These are phyloP conservation scores for Tephrocybe sp. DNA, from an alignment of 768 basidiomycete genomes.

Conservation along the genomic window DNA sequence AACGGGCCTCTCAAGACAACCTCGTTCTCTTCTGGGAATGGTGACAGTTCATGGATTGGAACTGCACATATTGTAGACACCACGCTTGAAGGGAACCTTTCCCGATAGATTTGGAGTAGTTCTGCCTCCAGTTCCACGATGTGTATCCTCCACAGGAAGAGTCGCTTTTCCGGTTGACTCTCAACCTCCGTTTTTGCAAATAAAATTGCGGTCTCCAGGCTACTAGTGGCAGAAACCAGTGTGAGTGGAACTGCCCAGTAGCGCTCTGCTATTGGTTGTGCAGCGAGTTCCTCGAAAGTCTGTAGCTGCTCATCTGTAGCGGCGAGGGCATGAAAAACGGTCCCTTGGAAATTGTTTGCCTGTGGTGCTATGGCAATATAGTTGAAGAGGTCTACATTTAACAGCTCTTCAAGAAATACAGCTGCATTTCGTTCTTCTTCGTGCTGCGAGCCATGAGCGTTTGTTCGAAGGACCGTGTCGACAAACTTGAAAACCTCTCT, in stretches of 20 bases:
- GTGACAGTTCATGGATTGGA: constrained; percentile 17
- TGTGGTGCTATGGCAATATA: constrained; percentile 10
- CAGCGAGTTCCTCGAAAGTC: constrained; percentile 15
- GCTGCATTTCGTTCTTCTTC: constrained; percentile 13
- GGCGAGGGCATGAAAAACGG: constrained; percentile 17
- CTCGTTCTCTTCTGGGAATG: constrained; percentile 19
- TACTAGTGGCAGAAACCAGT: constrained; percentile 18
- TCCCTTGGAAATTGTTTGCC: constrained; percentile 16
- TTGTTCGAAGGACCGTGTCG: constrained; percentile 18
- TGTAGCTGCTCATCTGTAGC: constrained; percentile 15
- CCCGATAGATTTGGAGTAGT: constrained; percentile 12
- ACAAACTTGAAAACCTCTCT: constrained; percentile 18
- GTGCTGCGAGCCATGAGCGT: constrained; percentile 5
- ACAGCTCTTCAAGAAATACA: constrained; percentile 22
- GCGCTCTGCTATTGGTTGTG: constrained; percentile 18
- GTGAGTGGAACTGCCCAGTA: constrained; percentile 22
- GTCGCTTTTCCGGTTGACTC: constrained; percentile 1
- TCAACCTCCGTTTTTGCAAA: constrained; percentile 12
- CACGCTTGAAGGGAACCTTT: constrained; percentile 18
- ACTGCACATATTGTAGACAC: constrained; percentile 22
- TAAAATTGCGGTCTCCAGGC: constrained; percentile 11
- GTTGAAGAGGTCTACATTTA: constrained; percentile 23
- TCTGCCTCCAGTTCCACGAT: constrained; percentile 14
- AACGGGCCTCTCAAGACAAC: constrained; percentile 21
- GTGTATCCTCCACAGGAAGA: constrained; percentile 20